A percentile compares a stretch with the other conserved stretches of the same genome.
These are phyloP conservation scores for Trichoderma aggressivum DNA, from an alignment of 2,329 filamentous ascomycete genomes.

Conservation along the genomic window DNA sequence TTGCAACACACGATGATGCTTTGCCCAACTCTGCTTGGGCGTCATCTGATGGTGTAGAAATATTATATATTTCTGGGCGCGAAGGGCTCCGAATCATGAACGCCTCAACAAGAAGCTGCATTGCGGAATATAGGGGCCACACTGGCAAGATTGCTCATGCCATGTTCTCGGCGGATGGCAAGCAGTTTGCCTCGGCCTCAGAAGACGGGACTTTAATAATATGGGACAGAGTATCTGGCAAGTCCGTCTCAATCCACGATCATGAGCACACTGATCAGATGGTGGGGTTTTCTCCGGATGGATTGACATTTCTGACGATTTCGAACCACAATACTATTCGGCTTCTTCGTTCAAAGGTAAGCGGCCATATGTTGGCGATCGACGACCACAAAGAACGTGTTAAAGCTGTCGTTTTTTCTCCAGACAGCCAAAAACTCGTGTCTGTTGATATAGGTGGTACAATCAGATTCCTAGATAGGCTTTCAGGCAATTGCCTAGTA, in stretches of 20 bases:
- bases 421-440: neutral
- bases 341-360: neutral
- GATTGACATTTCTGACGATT: neutral
- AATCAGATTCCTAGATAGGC: neutral
- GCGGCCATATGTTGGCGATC: neutral
- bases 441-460: rapidly evolving
- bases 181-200: neutral
- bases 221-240: neutral
- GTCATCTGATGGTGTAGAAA: neutral
- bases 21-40: neutral
- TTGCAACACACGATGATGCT: neutral
- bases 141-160: neutral
- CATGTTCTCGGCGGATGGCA: neutral
- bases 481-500: neutral
- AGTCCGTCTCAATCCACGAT: neutral
- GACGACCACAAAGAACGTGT: neutral
- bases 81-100: neutral
- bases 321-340: neutral
- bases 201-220: neutral
- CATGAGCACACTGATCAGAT: rapidly evolving
- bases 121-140: neutral
- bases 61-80: neutral
- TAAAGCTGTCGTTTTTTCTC: neutral
- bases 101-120: neutral
- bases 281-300: neutral